Conservation (phyloP, 2,329 filamentous ascomycete species). For the Pseudogymnoascus sp. region DNA sequence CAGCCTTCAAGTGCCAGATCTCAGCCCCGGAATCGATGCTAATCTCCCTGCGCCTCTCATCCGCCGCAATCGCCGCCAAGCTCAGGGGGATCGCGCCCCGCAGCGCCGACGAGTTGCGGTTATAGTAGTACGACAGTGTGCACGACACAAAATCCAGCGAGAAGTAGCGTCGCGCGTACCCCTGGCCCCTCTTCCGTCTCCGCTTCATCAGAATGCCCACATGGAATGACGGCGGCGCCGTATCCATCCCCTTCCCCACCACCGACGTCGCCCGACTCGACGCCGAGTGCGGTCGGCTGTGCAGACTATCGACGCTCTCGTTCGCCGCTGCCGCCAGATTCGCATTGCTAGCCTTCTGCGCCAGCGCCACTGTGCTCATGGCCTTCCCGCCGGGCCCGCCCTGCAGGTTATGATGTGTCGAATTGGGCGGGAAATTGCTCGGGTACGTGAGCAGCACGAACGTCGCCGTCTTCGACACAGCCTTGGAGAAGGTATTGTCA, state of each 20-base stretch:
- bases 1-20: constrained; percentile 87
- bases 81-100: constrained; percentile 88
- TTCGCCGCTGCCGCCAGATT: constrained; percentile 15
- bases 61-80: constrained; percentile 81
- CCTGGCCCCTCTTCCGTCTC: constrained; percentile 85
- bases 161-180: constrained; percentile 88
- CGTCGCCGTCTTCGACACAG: constrained; percentile 86
- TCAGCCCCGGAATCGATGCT: constrained; percentile 95
- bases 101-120: constrained; percentile 83
- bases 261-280: constrained; percentile 39
- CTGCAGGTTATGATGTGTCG: constrained; percentile 56
- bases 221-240: constrained; percentile 52
- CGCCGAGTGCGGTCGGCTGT: constrained; percentile 36
- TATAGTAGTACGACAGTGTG: constrained; percentile 93
- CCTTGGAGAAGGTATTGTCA: constrained; percentile 98
- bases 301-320: constrained; percentile 49
- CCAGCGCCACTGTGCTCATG: constrained; percentile 18
- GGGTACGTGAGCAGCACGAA: constrained; percentile 93
- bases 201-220: constrained; percentile 83
- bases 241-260: constrained; percentile 43
- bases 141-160: constrained; percentile 91
- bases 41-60: constrained; percentile 82
- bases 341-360: background rate
- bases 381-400: constrained; percentile 15
- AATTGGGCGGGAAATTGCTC: constrained; percentile 68